Percentiles rank a stretch among this genome's conserved stretches.
Evolutionary conservation across 2,329 filamentous ascomycete species (phyloP).

Genomic region (Ophiostoma sp.): DNA sequence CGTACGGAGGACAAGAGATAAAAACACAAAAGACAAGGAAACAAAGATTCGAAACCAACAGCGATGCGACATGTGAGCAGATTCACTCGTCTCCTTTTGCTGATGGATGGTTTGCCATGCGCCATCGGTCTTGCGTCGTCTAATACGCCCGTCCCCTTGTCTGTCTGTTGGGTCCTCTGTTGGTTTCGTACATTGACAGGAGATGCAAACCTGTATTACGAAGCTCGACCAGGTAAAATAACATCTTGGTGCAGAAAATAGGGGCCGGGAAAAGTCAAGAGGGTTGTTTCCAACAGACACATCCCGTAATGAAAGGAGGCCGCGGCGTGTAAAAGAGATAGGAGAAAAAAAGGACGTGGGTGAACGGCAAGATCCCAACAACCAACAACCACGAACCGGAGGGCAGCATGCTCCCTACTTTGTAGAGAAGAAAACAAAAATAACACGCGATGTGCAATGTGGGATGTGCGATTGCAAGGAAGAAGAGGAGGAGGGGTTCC

Average conservation of each 20-base stretch:
- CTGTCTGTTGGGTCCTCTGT: background rate
- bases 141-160: background rate
- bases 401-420: background rate
- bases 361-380: background rate
- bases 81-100: background rate
- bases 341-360: background rate
- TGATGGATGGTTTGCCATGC: background rate
- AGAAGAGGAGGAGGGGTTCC: background rate
- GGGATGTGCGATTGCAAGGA: background rate
- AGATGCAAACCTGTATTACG: background rate
- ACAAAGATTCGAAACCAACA: background rate
- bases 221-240: background rate
- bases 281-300: constrained; percentile 13
- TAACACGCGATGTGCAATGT: background rate
- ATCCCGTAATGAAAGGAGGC: constrained; percentile 20
- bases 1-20: background rate
- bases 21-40: background rate
- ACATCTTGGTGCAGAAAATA: background rate
- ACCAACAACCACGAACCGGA: background rate
- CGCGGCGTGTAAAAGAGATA: background rate
- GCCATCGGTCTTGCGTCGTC: background rate
- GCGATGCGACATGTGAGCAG: background rate
- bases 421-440: background rate
- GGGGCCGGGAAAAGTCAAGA: background rate
- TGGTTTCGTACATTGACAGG: background rate